Percentiles rank a stretch among this genome's conserved stretches.
Evolutionary conservation across 2,329 filamentous ascomycete species (phyloP).

Genomic region (Aspergillus fumigatus): DNA sequence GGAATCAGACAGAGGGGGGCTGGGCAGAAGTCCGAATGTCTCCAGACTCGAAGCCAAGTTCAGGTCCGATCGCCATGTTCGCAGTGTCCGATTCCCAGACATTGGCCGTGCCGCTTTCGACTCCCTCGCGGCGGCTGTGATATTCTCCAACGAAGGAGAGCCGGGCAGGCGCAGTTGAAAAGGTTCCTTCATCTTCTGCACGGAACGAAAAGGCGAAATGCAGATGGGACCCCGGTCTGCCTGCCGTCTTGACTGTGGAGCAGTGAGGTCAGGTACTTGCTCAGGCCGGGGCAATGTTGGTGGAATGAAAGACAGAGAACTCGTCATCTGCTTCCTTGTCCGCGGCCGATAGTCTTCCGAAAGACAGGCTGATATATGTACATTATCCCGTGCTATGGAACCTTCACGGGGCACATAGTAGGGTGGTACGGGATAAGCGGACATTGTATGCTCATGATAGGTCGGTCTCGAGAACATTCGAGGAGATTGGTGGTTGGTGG

Average conservation of each 20-base stretch:
- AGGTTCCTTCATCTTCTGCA: slow-evolving; percentile 37
- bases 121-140: slow-evolving; percentile 16
- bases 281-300: slow-evolving; percentile 28
- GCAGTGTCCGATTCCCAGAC: slow-evolving; percentile 22
- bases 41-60: slow-evolving; percentile 30
- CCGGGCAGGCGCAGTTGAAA: slow-evolving; percentile 33
- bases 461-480: slow-evolving; percentile 17
- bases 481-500: slow-evolving; percentile 24
- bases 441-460: slow-evolving; percentile 13
- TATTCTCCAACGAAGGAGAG: slow-evolving; percentile 30
- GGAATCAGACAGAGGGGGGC: slow-evolving; percentile 34
- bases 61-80: slow-evolving; percentile 35
- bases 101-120: slow-evolving; percentile 14
- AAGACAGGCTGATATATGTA: slow-evolving; percentile 17
- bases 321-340: slow-evolving; percentile 29
- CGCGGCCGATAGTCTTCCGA: slow-evolving; percentile 23
- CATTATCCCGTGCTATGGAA: slow-evolving; percentile 7
- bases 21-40: slow-evolving; percentile 33
- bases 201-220: slow-evolving; percentile 37
- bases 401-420: slow-evolving; percentile 15
- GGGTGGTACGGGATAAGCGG: slow-evolving; percentile 14
- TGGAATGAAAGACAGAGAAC: slow-evolving; percentile 32
- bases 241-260: slow-evolving; percentile 20
- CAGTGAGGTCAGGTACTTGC: slow-evolving; percentile 22
- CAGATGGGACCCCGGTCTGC: slow-evolving; percentile 22